phyloP scores from a whole-genome alignment of 208 protist species.

The Porcisia hertigi region DNA sequence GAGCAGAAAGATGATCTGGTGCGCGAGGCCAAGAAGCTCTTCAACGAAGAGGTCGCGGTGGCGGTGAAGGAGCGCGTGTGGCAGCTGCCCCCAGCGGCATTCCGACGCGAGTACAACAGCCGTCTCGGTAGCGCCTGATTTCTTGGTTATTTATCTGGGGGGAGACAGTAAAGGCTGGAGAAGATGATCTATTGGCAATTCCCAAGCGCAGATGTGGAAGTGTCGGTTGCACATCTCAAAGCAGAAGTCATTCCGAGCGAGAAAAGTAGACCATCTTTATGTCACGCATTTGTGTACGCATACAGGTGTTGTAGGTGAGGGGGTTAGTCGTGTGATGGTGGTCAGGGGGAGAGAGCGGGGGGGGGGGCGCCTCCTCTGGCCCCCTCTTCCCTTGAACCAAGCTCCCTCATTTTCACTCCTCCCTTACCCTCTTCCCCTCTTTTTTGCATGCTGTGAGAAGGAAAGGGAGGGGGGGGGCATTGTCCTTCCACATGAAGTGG shows the following conservation, averaged over 20 bases:
- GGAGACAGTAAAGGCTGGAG: background rate
- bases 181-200: background rate
- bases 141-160: background rate
- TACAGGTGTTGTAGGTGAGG: background rate
- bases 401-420: no score
- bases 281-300: background rate
- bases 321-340: no score
- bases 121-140: slow-evolving; percentile 40
- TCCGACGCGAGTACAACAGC: slow-evolving; percentile 67
- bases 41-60: slow-evolving; percentile 81
- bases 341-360: no score
- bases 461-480: no score
- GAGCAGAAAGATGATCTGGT: slow-evolving; percentile 46
- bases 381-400: no score
- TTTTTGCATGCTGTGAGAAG: no score
- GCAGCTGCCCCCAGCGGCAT: slow-evolving; percentile 57
- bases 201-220: background rate
- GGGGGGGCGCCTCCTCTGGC: no score
- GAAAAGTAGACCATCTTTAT: background rate
- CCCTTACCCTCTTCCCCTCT: no score
- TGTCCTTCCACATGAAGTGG: no score
- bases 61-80: slow-evolving; percentile 87
- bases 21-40: slow-evolving; percentile 61
- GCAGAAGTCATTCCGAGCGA: background rate
- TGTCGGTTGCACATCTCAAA: background rate